These are phyloP conservation scores for Leccinum olivaceopallidum DNA, from an alignment of 768 basidiomycete species.

Conservation along the genomic window DNA sequence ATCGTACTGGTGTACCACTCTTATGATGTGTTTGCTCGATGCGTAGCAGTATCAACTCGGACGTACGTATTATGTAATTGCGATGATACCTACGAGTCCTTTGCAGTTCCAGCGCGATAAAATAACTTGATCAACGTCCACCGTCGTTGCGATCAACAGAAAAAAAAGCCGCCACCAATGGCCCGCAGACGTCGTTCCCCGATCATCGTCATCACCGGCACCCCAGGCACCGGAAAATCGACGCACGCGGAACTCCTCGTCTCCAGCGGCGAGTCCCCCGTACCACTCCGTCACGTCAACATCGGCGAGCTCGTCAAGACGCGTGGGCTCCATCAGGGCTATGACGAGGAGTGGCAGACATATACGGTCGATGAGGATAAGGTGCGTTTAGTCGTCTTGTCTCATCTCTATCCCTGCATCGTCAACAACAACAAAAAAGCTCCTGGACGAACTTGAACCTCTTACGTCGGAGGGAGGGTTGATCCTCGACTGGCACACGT, in stretches of 20 bases:
- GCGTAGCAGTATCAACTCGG: too few species aligned
- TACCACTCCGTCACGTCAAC: conserved; percentile 80
- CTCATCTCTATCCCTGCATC: neutral
- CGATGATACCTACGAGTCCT: neutral
- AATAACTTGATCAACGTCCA: neutral
- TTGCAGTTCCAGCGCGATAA: neutral
- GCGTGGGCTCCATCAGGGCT: conserved; percentile 76
- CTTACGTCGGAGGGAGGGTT: conserved; percentile 68
- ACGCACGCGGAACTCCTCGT: conserved; percentile 87
- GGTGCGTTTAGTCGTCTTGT: conserved; percentile 43
- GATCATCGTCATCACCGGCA: conserved; percentile 84
- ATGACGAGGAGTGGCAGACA: conserved; percentile 93
- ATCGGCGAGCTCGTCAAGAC: conserved; percentile 90
- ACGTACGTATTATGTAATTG: neutral
- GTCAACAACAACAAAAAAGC: conserved; percentile 43
- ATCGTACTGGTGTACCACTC: too few species aligned
- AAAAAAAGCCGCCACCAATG: neutral
- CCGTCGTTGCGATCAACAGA: neutral
- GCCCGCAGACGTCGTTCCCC: conserved; percentile 40
- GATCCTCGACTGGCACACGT: conserved; percentile 94
- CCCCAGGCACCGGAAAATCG: conserved; percentile 95
- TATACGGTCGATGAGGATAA: conserved; percentile 97
- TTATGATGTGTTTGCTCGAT: too few species aligned
- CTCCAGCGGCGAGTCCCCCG: conserved; percentile 53
- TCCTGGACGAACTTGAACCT: conserved; percentile 86